Evolutionary conservation across 2,329 filamentous ascomycete species (phyloP).

Genomic region (Sclerotinia minor): DNA sequence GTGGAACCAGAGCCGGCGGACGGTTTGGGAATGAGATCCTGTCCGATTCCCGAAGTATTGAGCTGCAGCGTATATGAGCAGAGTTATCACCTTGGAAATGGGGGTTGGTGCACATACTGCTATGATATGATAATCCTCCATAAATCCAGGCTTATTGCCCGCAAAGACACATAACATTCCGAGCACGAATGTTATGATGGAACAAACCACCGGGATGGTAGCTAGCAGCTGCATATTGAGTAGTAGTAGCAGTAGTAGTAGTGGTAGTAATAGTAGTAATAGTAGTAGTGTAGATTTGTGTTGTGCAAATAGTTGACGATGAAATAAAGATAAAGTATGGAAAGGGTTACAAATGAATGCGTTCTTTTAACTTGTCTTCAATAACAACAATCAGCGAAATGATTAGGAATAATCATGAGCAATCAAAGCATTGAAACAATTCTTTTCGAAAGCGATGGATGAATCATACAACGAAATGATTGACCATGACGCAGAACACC

Average conservation of each 20-base stretch:
- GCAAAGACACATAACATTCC: constrained; percentile 62
- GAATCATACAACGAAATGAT: not conserved
- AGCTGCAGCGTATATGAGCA: constrained; percentile 44
- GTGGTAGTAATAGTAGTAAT: too few species aligned
- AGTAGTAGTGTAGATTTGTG: not conserved
- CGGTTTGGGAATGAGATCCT: constrained; percentile 37
- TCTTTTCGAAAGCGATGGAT: not conserved
- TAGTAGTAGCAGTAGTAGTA: not conserved
- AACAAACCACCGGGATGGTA: constrained; percentile 52
- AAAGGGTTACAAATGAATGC: not conserved
- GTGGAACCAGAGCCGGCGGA: constrained; percentile 31
- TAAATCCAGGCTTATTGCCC: constrained; percentile 55
- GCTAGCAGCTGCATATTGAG: constrained; percentile 48
- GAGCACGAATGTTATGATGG: constrained; percentile 57
- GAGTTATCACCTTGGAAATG: not conserved
- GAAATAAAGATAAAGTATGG: not conserved
- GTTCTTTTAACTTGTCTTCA: not conserved
- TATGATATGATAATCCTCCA: constrained; percentile 58
- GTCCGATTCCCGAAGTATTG: constrained; percentile 57
- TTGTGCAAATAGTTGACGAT: constrained; percentile 1
- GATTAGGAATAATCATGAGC: not conserved
- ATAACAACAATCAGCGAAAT: not conserved
- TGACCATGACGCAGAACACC: constrained; percentile 1
- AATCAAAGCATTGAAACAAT: not conserved
- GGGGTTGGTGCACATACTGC: constrained; percentile 46